Evolutionary conservation across 805 yeast genomes (phyloP).

Genomic region (Nakazawaea laoshanensis): DNA sequence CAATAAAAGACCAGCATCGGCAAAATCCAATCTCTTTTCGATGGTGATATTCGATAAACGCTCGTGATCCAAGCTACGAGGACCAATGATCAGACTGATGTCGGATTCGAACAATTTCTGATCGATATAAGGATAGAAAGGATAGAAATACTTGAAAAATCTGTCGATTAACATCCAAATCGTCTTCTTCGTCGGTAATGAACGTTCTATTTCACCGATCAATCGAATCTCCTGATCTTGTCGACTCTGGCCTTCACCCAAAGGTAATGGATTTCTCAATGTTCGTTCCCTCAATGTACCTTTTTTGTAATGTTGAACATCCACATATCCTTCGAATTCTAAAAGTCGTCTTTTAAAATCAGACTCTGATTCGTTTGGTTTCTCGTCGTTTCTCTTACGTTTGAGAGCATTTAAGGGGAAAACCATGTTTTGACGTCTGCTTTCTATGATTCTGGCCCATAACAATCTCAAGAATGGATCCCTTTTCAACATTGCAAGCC

Average conservation of each 20-base stretch:
- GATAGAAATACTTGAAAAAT: slow-evolving; percentile 36
- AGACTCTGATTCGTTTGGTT: slow-evolving; percentile 12
- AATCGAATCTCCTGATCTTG: slow-evolving; percentile 15
- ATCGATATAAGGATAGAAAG: slow-evolving; percentile 40
- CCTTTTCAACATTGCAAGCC: slow-evolving; percentile 37
- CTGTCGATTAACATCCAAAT: slow-evolving; percentile 37
- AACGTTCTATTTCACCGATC: slow-evolving; percentile 19
- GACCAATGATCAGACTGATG: slow-evolving; percentile 28
- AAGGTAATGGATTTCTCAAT: slow-evolving; percentile 13
- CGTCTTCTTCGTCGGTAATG: slow-evolving; percentile 33
- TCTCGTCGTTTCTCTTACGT: slow-evolving; percentile 14
- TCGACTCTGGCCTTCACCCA: slow-evolving; percentile 9
- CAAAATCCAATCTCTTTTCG: slow-evolving; percentile 35
- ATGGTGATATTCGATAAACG: slow-evolving; percentile 19
- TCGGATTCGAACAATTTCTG: slow-evolving; percentile 24
- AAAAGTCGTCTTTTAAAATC: slow-evolving; percentile 23
- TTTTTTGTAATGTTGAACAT: slow-evolving; percentile 23
- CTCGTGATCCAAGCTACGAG: slow-evolving; percentile 23
- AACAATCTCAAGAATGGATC: slow-evolving; percentile 31
- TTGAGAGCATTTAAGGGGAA: slow-evolving; percentile 10
- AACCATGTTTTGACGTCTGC: slow-evolving; percentile 12
- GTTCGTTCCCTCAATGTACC: slow-evolving; percentile 11
- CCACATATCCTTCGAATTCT: slow-evolving; percentile 30
- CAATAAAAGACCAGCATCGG: slow-evolving; percentile 36
- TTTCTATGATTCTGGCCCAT: slow-evolving; percentile 21